Evolutionary conservation across 352 stramenopile species (phyloP), one percentile per base, ranked within the genome.

Genomic region (Albugo laibachii): DNA sequence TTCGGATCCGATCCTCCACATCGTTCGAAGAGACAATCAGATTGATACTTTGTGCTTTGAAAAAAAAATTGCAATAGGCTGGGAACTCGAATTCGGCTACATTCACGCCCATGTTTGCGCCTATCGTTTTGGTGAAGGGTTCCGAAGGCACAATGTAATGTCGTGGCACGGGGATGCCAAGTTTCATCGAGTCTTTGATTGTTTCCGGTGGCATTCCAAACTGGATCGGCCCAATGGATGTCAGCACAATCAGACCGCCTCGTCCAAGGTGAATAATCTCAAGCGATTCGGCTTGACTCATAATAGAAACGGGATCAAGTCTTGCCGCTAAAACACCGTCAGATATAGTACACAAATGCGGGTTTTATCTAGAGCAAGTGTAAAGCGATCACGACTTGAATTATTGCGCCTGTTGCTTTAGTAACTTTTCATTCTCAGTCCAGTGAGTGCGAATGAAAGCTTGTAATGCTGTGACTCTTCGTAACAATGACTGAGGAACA

Each of bases 61-160:
- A 88, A 61, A 97, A 97, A 60, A 97, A 97, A 58, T 97, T 97
- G 60, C 94, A 97, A 54, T 97, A 97, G 5, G 84, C 91, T 6
- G 92, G 92, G 58, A 97, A 97, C 70, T 97, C 92, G 56, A 97
- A 97, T 58, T 97, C 92, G 15, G 88, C 89, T 14, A 97, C 71
- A 58, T 97, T 97, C 11, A 97, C 82, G 38, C 89, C 92, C 55
- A 97, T 80, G 39, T 93, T 94, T 11, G 83, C 82, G 13, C 92
- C 92, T 18, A 97, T 79, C 19, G 91, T 87, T 50, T 92, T 79
- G 37, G 85, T 95, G 61, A 97, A 97, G 16, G 84, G 72, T 57
- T 97, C 89, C 11, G 86, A 86, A 13, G 89, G 88, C 12, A 97
- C 85, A 48, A 97, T 94, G 57, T 95, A 97, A 49, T 96, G 83